Conservation (phyloP, 805 yeast species). For the Yarrowia sp. region DNA sequence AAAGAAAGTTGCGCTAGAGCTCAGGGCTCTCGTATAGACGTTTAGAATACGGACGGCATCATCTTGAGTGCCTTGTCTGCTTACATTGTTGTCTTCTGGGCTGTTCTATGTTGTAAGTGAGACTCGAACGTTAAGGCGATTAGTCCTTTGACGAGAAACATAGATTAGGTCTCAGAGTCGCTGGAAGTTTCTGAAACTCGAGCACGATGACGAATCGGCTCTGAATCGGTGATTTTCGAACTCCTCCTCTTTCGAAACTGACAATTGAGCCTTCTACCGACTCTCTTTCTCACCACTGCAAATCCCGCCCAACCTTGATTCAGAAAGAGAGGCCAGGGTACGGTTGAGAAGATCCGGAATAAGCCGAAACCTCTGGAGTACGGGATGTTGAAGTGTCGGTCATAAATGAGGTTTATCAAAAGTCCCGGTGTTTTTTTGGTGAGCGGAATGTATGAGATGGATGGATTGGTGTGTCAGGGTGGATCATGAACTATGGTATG, state of each 20-base stretch:
- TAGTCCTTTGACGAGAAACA: neutral
- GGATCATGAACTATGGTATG: too few relatives aligned
- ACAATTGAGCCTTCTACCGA: neutral
- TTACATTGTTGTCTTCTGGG: neutral
- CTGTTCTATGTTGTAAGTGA: neutral
- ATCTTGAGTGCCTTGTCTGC: neutral
- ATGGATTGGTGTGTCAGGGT: neutral
- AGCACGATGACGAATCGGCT: neutral
- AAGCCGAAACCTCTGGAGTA: neutral
- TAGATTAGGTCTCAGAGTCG: neutral
- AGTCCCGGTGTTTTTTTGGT: too few relatives aligned
- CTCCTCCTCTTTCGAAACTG: neutral
- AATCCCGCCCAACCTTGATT: neutral
- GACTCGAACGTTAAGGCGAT: slow-evolving; percentile 1
- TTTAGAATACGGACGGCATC: neutral
- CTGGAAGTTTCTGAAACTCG: neutral
- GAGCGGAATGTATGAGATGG: neutral
- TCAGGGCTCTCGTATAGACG: neutral
- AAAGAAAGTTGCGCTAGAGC: too few relatives aligned
- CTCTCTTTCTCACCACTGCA: too few relatives aligned
- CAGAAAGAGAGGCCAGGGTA: neutral
- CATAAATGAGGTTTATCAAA: too few relatives aligned
- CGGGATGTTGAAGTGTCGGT: too few relatives aligned
- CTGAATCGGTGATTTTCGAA: neutral
- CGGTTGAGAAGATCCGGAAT: neutral